Conservation (phyloP, 148 eudicot genomes). For the Selenicereus undatus region DNA sequence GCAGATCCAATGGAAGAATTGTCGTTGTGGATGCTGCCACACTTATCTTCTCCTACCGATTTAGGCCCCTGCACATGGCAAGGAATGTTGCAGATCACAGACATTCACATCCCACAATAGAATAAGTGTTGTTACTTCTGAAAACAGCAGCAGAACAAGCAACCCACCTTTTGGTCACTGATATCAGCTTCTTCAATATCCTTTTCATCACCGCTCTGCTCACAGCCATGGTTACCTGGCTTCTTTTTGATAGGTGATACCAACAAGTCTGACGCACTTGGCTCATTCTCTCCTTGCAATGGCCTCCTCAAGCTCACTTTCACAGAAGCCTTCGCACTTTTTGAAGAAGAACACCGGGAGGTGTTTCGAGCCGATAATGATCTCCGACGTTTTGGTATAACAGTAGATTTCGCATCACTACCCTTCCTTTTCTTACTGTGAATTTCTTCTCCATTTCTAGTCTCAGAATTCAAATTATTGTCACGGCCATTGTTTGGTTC, state of each 20-base stretch:
- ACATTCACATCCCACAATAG: slow-evolving; percentile 1
- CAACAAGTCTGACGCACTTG: slow-evolving; percentile 42
- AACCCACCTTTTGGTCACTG: slow-evolving; percentile 42
- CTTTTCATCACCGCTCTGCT: slow-evolving; percentile 33
- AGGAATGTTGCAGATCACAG: slow-evolving; percentile 5
- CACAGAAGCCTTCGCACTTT: slow-evolving; percentile 30
- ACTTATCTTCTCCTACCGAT: slow-evolving; percentile 28
- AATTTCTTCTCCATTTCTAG: slow-evolving; percentile 28
- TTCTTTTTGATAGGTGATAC: slow-evolving; percentile 42
- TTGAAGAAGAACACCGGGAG: slow-evolving; percentile 29
- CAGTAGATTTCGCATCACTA: slow-evolving; percentile 38
- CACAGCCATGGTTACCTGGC: slow-evolving; percentile 34
- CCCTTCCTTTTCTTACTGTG: slow-evolving; percentile 48
- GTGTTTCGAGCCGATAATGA: slow-evolving; percentile 46
- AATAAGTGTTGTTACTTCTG: neutral
- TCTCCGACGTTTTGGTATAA: slow-evolving; percentile 75
- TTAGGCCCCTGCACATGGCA: slow-evolving; percentile 36
- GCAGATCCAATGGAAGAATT: slow-evolving; percentile 39
- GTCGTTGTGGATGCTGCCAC: slow-evolving; percentile 27
- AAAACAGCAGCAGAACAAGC: slow-evolving; percentile 16
- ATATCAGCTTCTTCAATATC: slow-evolving; percentile 31
- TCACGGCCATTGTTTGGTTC: slow-evolving; percentile 70
- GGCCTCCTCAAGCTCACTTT: slow-evolving; percentile 36
- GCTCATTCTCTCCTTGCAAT: slow-evolving; percentile 37
- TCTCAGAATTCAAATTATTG: slow-evolving; percentile 21